Conservation (phyloP, 2,329 filamentous ascomycete species). For the Cadophora gregata region DNA sequence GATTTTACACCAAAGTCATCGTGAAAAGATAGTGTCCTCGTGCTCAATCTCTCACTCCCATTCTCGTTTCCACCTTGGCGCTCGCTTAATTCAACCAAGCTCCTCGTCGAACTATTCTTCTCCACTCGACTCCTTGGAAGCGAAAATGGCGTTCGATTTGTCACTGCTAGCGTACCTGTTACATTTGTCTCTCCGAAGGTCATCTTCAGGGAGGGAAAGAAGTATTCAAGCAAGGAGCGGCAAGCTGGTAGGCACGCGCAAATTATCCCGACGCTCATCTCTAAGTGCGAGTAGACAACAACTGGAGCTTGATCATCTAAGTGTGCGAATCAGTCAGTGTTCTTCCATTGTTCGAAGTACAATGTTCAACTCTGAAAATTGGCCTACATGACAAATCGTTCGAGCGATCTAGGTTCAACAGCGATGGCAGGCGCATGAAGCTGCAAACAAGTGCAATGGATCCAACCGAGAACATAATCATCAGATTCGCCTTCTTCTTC, state of each 20-base stretch:
- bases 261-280: conserved; percentile 50
- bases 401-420: conserved; percentile 15
- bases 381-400: conserved; percentile 23
- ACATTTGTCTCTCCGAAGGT: conserved; percentile 16
- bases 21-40: not conserved
- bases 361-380: no score
- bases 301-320: conserved; percentile 32
- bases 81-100: not conserved
- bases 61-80: not conserved
- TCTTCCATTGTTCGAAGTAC: not conserved
- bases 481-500: conserved; percentile 69
- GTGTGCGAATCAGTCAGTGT: not conserved
- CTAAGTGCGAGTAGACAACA: conserved; percentile 38
- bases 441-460: conserved; percentile 25
- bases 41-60: not conserved
- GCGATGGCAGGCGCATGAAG: conserved; percentile 21
- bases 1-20: not conserved
- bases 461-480: conserved; percentile 60
- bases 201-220: conserved; percentile 38
- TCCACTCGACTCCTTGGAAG: not conserved
- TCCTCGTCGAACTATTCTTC: not conserved
- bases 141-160: not conserved
- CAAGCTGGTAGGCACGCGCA: conserved; percentile 50
- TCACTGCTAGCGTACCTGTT: not conserved
- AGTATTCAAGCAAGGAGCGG: conserved; percentile 42